Base-by-base conservation (phyloP, 495 filamentous ascomycete species). In the Podospora conica region DNA sequence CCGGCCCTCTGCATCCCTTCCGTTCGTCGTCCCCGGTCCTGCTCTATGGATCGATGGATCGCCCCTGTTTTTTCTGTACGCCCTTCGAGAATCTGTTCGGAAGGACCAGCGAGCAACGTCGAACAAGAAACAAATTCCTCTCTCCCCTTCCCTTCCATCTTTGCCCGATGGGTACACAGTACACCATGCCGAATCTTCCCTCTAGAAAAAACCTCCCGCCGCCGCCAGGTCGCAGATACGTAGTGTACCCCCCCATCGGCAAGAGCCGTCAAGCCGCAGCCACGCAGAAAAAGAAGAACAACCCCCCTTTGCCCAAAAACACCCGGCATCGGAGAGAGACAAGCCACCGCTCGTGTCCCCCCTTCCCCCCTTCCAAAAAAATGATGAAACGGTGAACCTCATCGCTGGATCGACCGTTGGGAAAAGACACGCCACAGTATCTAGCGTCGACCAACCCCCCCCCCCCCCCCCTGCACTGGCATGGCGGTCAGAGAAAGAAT, bases 401-500 rank as follows among this genome's bases (percentile, higher is more conserved):
- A n/a, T 12, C 33, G 33, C 33, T 48, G 33, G 33, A 48, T 48
- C 33, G 33, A 48, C 33, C 33, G 33, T 48, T 48, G 33, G 33
- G 33, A 48, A 48, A 10, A 48, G 33, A 59, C 60, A 21, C 22
- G n/a, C 40, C 22, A 61, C 60, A 61, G 29, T 29, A 60, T 60
- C 57, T 23, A 48, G 29, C 59, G 31, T 53, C 1, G 31, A 27
- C 31, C 40, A 23, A 61, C 23, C 22, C n/a, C 60, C 9, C 25
- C 24, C 28, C 28, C 25, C 57, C 25, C 20, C 24, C 60, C 25
- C 23, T 24, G 60, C 29, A n/a, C 24, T 61, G 31, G 60, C 60
- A 61, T 22, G 60, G 60, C 60, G 60, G 60, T 61, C 60, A 48
- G 60, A n/a, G 20, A 61, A 61, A 40, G 59, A 15, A 29, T 29